phyloP scores from a whole-genome alignment of 139 green algal species.

The Micractinium conductrix region DNA sequence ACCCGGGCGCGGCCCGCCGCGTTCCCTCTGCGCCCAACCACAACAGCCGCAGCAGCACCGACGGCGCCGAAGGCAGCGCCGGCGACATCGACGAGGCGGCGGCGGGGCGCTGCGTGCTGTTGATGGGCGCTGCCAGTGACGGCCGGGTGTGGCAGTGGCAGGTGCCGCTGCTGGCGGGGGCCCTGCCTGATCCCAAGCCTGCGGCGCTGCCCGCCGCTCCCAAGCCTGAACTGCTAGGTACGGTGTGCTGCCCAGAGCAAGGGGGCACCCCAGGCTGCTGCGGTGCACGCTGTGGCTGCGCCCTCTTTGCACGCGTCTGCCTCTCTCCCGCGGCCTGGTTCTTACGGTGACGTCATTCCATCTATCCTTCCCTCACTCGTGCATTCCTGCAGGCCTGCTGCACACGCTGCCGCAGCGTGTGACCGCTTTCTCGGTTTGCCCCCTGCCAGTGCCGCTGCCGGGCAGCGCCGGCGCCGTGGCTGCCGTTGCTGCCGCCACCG shows the following conservation, averaged over 20 bases:
- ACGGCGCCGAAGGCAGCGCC: not conserved
- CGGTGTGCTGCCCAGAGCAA: not conserved
- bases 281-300: not conserved
- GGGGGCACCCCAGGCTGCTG: not conserved
- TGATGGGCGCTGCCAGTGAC: conserved; percentile 53
- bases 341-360: not conserved
- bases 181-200: not conserved
- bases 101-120: conserved; percentile 12
- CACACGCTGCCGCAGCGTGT: conserved; percentile 62
- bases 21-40: not conserved
- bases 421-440: conserved; percentile 57
- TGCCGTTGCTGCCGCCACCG: conserved; percentile 62
- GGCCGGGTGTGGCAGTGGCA: conserved; percentile 79
- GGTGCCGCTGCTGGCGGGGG: conserved; percentile 47
- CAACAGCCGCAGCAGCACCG: not conserved
- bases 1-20: not conserved
- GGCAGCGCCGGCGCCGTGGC: conserved; percentile 36
- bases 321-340: not conserved
- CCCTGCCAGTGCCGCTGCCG: conserved; percentile 44
- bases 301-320: not conserved
- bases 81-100: not conserved
- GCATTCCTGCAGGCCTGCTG: conserved; percentile 51
- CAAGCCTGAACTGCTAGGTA: conserved; percentile 37
- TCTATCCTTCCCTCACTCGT: not conserved
- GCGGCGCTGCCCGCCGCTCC: conserved; percentile 3